These are phyloP conservation scores for Lactarius vividus DNA, from an alignment of 768 basidiomycete genomes.

Conservation along the genomic window DNA sequence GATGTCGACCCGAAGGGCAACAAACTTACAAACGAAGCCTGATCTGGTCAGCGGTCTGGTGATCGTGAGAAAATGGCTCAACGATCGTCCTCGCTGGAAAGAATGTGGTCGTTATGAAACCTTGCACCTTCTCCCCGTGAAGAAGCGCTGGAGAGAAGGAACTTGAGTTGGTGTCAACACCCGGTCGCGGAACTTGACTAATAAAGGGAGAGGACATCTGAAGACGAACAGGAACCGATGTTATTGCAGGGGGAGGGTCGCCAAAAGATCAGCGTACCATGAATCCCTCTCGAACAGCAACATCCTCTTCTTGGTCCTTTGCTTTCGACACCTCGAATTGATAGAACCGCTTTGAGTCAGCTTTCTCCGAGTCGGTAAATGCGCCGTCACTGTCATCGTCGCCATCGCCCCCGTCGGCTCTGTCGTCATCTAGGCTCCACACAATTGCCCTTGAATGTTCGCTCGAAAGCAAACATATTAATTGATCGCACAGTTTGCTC, in stretches of 20 bases:
- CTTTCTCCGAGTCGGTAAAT: conserved; percentile 39
- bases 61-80: not conserved
- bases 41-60: not conserved
- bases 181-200: not conserved
- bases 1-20: too few relatives aligned
- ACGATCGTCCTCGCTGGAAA: not conserved
- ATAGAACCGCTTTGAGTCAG: conserved; percentile 47
- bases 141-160: conserved; percentile 11
- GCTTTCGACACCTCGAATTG: conserved; percentile 55
- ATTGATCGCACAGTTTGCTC: conserved; percentile 44
- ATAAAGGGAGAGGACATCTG: conserved; percentile 6
- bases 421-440: conserved; percentile 39
- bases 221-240: not conserved
- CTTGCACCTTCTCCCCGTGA: conserved; percentile 28
- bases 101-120: conserved; percentile 21
- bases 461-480: conserved; percentile 48
- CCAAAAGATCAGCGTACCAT: conserved; percentile 34
- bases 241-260: not conserved
- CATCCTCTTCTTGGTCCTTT: conserved; percentile 53
- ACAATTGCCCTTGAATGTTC: conserved; percentile 47
- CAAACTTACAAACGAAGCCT: not conserved
- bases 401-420: not conserved
- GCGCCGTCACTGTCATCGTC: conserved; percentile 17
- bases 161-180: not conserved
- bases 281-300: conserved; percentile 44